Evolutionary conservation across 768 basidiomycete genomes (phyloP).

Genomic region (Nidula microcarpa): DNA sequence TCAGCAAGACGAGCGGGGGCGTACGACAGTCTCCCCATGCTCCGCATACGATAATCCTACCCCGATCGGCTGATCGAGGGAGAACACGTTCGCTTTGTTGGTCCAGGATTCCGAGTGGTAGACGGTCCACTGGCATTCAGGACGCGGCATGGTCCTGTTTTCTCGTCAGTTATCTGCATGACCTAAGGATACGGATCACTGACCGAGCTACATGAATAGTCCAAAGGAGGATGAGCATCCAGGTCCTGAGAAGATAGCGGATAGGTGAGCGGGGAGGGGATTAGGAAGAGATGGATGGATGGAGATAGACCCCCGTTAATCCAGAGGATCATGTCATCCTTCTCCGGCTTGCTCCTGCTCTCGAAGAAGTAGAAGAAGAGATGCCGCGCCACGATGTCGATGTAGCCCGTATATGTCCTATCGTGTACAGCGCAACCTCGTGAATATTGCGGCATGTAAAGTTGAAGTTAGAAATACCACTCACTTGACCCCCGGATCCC

Average conservation of each 20-base stretch:
- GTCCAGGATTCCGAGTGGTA: conserved; percentile 68
- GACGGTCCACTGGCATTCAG: conserved; percentile 41
- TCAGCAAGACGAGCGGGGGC: conserved; percentile 8
- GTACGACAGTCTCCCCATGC: conserved; percentile 55
- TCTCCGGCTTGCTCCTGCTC: background rate
- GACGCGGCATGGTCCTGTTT: conserved; percentile 65
- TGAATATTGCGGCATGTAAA: background rate
- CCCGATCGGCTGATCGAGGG: conserved; percentile 60
- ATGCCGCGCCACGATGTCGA: conserved; percentile 43
- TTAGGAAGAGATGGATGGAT: background rate
- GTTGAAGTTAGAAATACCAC: conserved; percentile 6
- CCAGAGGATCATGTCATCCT: background rate
- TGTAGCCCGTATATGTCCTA: conserved; percentile 43
- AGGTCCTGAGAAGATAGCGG: conserved; percentile 23
- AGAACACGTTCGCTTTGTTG: conserved; percentile 59
- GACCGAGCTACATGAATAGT: conserved; percentile 70
- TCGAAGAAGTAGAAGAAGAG: conserved; percentile 46
- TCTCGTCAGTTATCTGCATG: background rate
- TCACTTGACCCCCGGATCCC: conserved; percentile 54
- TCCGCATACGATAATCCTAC: conserved; percentile 65
- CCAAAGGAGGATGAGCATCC: conserved; percentile 48
- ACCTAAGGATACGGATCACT: background rate
- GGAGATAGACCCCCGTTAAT: background rate
- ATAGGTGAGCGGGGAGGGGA: too few relatives aligned
- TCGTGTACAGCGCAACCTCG: background rate